phyloP scores from a whole-genome alignment of 495 filamentous ascomycete genomes.

The Cercophora samala region DNA sequence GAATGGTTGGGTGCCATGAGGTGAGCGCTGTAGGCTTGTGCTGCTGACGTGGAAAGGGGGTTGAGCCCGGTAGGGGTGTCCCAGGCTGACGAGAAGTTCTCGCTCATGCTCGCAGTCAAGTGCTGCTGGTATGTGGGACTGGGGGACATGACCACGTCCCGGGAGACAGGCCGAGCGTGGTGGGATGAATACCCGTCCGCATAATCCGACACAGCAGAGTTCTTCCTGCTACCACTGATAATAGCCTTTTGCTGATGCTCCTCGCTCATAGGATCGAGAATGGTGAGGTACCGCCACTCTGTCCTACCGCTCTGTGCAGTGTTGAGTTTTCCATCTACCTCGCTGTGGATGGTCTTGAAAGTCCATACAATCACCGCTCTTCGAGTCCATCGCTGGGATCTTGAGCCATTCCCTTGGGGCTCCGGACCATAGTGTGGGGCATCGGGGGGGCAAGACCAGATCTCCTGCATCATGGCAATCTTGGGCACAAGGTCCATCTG shows the following conservation, averaged over 20 bases:
- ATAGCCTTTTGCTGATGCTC: conserved; percentile 47
- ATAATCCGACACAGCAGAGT: conserved; percentile 6
- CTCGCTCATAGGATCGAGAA: conserved; percentile 44
- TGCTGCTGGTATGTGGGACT: conserved; percentile 43
- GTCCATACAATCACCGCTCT: conserved; percentile 48
- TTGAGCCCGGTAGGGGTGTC: conserved; percentile 20
- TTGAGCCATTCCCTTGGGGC: neutral
- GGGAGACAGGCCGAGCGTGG: conserved; percentile 19
- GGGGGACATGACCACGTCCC: conserved; percentile 44
- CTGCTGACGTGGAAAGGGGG: conserved; percentile 12
- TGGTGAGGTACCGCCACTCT: conserved; percentile 48
- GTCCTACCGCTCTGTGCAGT: conserved; percentile 30
- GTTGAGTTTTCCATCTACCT: conserved; percentile 30
- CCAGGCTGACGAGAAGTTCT: conserved; percentile 44
- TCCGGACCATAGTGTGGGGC: conserved; percentile 11
- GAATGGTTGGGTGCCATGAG: conserved; percentile 10
- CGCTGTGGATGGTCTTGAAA: conserved; percentile 44
- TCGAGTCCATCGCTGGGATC: conserved; percentile 37
- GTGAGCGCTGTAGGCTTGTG: conserved; percentile 22
- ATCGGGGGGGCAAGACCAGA: conserved; percentile 43
- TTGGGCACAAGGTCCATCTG: conserved; percentile 45
- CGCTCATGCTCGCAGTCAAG: conserved; percentile 42
- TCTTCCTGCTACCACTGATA: conserved; percentile 19
- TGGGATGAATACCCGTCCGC: neutral
- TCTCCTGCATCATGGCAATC: conserved; percentile 52